phyloP scores from a whole-genome alignment of 2,329 filamentous ascomycete species.

The Metarhizium anisopliae region DNA sequence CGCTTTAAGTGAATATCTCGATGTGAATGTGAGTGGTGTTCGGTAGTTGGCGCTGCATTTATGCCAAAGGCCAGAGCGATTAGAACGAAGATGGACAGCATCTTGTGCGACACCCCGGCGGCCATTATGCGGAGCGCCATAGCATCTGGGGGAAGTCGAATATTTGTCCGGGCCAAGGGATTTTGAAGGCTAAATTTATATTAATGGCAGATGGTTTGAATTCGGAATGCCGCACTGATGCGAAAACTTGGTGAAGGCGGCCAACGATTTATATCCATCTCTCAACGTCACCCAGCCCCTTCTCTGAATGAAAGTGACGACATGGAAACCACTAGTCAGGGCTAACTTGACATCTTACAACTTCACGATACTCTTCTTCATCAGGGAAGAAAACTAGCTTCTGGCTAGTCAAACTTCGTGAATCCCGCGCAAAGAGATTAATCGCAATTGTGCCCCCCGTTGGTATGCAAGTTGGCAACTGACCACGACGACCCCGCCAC shows the following conservation, averaged over 20 bases:
- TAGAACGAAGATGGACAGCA: slow-evolving; percentile 5
- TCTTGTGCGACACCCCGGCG: neutral
- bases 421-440: neutral
- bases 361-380: neutral
- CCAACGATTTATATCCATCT: neutral
- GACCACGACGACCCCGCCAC: neutral
- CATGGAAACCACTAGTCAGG: neutral
- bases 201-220: too few species aligned
- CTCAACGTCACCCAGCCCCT: neutral
- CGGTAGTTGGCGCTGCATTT: slow-evolving; percentile 4
- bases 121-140: neutral
- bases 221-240: too few species aligned
- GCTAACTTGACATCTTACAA: neutral
- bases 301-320: neutral
- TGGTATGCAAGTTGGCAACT: slow-evolving; percentile 1
- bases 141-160: neutral
- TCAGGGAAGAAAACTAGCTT: neutral
- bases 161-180: neutral
- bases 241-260: neutral
- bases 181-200: neutral
- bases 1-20: slow-evolving; percentile 3
- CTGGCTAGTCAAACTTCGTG: neutral
- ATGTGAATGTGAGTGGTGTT: neutral
- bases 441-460: slow-evolving; percentile 2
- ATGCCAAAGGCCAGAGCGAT: slow-evolving; percentile 2